Evolutionary conservation across 164 flowering plant genomes (phyloP).

Genomic region (Cinnamomum micranthum): DNA sequence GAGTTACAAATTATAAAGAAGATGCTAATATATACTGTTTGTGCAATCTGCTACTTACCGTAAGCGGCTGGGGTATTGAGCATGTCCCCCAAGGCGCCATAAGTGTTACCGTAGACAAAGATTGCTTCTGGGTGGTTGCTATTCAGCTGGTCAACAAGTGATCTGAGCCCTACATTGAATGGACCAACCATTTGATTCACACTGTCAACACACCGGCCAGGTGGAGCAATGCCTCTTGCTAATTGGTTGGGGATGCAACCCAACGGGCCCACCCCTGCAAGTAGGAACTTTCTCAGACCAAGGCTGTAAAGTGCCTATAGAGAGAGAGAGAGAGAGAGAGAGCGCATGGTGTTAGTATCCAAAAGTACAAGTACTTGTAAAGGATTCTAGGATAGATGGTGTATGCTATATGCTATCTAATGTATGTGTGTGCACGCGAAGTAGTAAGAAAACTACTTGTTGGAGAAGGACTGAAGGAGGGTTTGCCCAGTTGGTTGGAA

Average conservation of each 20-base stretch:
- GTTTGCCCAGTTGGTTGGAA: too few relatives aligned
- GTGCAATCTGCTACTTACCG: slow-evolving; percentile 29
- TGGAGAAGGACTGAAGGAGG: too few relatives aligned
- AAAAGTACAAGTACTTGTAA: background rate
- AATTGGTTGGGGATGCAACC: slow-evolving; percentile 74
- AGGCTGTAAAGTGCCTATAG: slow-evolving; percentile 58
- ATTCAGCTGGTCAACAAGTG: slow-evolving; percentile 51
- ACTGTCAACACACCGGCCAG: slow-evolving; percentile 47
- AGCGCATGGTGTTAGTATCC: background rate
- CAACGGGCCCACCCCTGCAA: slow-evolving; percentile 64
- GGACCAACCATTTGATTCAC: slow-evolving; percentile 62
- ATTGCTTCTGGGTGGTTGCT: slow-evolving; percentile 46
- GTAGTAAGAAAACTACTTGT: too few relatives aligned
- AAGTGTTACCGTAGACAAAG: slow-evolving; percentile 53
- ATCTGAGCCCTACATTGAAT: slow-evolving; percentile 50
- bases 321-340: background rate
- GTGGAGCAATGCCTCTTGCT: slow-evolving; percentile 42
- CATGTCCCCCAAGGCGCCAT: slow-evolving; percentile 55
- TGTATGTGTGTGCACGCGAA: background rate
- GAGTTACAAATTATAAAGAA: background rate
- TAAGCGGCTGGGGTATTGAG: slow-evolving; percentile 51
- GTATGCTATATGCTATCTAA: background rate
- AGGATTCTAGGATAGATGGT: background rate
- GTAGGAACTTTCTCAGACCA: slow-evolving; percentile 69
- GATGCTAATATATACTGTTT: background rate